These are phyloP conservation scores for Rhizopogon vinicolor DNA, from an alignment of 768 basidiomycete species.

Conservation along the genomic window DNA sequence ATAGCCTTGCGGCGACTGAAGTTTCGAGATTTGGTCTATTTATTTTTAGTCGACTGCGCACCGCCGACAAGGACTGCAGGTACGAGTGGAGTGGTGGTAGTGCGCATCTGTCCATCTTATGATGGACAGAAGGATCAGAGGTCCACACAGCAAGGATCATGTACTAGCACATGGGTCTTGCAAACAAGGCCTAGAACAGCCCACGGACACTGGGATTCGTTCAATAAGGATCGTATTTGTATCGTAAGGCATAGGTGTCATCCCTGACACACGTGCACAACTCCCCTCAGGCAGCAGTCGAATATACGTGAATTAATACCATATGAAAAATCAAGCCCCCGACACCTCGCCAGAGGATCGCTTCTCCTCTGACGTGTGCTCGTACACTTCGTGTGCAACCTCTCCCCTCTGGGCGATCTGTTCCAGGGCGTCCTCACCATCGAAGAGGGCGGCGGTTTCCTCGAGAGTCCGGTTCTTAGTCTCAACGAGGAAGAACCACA, in stretches of 20 bases:
- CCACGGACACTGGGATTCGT: not conserved
- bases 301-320: not conserved
- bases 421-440: conserved; percentile 53
- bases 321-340: not conserved
- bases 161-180: no score
- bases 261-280: not conserved
- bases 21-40: no score
- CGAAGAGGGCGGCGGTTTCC: conserved; percentile 80
- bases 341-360: not conserved
- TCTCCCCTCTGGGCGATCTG: conserved; percentile 26
- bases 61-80: not conserved
- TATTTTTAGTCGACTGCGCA: not conserved
- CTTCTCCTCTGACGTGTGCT: conserved; percentile 20
- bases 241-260: not conserved
- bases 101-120: not conserved
- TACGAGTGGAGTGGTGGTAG: not conserved
- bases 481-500: conserved; percentile 67
- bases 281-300: not conserved
- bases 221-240: not conserved
- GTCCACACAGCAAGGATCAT: not conserved
- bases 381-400: conserved; percentile 8
- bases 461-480: conserved; percentile 72
- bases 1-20: not conserved
- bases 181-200: no score
- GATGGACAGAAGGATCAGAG: not conserved